Percentiles rank a stretch among this genome's conserved stretches.
phyloP scores from a whole-genome alignment of 2,329 filamentous ascomycete genomes.

The Calonectria honghensis region DNA sequence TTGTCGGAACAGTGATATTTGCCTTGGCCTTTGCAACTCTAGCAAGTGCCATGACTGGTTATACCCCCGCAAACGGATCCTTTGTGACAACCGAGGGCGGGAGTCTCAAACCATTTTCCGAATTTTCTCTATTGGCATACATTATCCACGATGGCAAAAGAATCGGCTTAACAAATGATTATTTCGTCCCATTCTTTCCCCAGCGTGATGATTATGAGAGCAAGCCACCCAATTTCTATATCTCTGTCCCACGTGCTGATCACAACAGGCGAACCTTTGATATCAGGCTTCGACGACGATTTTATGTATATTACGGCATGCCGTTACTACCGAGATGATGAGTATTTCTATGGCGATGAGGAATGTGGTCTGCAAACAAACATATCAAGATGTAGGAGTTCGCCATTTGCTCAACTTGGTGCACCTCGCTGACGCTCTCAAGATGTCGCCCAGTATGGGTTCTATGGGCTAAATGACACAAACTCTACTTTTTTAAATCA shows the following conservation, averaged over 20 bases:
- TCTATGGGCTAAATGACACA: not conserved
- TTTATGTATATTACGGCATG: not conserved
- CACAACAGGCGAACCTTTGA: not conserved
- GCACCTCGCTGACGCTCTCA: not conserved
- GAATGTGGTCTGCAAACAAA: not conserved
- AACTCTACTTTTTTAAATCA: not conserved
- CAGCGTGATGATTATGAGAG: not conserved
- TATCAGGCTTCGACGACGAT: not conserved
- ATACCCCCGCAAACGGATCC: not conserved
- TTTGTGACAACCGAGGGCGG: not conserved
- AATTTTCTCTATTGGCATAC: slow-evolving; percentile 3
- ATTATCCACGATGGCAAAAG: slow-evolving; percentile 13
- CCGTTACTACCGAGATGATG: too few species aligned
- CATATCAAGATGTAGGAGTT: not conserved
- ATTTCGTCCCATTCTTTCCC: not conserved
- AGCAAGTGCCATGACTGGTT: slow-evolving; percentile 10
- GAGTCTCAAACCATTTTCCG: slow-evolving; percentile 2
- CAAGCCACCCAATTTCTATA: not conserved
- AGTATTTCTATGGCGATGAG: too few species aligned
- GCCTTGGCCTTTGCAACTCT: not conserved
- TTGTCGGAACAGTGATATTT: slow-evolving; percentile 11
- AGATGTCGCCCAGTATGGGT: slow-evolving; percentile 2
- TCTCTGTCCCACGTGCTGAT: not conserved
- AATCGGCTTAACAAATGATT: not conserved
- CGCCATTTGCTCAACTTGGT: too few species aligned